These are phyloP conservation scores for Trametopsis cervina DNA, from an alignment of 768 basidiomycete genomes.

Conservation along the genomic window DNA sequence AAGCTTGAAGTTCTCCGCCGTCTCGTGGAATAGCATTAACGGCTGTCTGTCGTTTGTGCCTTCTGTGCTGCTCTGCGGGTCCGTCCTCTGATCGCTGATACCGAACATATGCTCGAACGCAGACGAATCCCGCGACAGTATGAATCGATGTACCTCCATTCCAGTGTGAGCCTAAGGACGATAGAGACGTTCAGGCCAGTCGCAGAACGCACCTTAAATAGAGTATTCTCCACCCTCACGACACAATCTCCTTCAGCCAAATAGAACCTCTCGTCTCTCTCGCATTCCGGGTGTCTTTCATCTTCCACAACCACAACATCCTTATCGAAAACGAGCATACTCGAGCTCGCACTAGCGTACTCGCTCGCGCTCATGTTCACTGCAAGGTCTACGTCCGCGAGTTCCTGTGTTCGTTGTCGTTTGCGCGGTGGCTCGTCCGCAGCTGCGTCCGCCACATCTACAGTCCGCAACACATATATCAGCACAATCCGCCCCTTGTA, in stretches of 20 bases:
- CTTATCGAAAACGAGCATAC: neutral
- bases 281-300: neutral
- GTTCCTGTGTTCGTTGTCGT: slow-evolving; percentile 1
- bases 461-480: too few relatives aligned
- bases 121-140: slow-evolving; percentile 25
- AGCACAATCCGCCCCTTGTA: too few relatives aligned
- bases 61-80: slow-evolving; percentile 23
- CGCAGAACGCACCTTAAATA: slow-evolving; percentile 54
- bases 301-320: neutral
- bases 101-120: slow-evolving; percentile 18
- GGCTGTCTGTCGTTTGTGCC: slow-evolving; percentile 45
- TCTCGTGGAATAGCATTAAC: slow-evolving; percentile 40
- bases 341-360: neutral
- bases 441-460: too few relatives aligned
- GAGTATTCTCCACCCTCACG: slow-evolving; percentile 50
- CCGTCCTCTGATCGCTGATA: slow-evolving; percentile 11
- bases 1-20: slow-evolving; percentile 42
- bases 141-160: slow-evolving; percentile 23
- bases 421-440: slow-evolving; percentile 1
- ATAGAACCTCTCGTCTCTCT: slow-evolving; percentile 53
- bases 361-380: too few relatives aligned
- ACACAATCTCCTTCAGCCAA: slow-evolving; percentile 64
- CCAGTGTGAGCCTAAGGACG: slow-evolving; percentile 1
- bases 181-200: slow-evolving; percentile 2
- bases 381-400: too few relatives aligned